Conservation (phyloP, 371 early-diverging fungal species). For the Mortierella sp. region DNA sequence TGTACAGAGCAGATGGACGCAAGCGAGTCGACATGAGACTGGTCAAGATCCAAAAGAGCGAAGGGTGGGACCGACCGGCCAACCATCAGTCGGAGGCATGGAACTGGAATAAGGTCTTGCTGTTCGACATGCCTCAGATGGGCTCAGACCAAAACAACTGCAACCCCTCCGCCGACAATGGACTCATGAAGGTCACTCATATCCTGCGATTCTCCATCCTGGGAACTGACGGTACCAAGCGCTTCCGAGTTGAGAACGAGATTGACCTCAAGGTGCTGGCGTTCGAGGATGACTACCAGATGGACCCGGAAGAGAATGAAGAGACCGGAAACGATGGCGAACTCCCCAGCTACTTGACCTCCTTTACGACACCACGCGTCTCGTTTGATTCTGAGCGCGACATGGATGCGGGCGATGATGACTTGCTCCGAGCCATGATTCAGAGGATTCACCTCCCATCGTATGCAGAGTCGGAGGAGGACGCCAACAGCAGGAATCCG, state of each 20-base stretch:
- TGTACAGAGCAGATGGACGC: slow-evolving; percentile 48
- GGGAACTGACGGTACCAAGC: slow-evolving; percentile 34
- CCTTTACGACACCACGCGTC: slow-evolving; percentile 52
- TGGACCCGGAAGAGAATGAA: slow-evolving; percentile 19
- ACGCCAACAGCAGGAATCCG: slow-evolving; percentile 42
- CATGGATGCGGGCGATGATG: slow-evolving; percentile 50
- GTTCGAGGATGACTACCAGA: slow-evolving; percentile 39
- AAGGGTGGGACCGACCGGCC: slow-evolving; percentile 35
- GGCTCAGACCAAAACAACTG: slow-evolving; percentile 40
- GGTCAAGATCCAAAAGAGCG: slow-evolving; percentile 52
- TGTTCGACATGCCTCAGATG: slow-evolving; percentile 55
- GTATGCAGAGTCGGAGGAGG: slow-evolving; percentile 55
- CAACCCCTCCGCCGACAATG: slow-evolving; percentile 51
- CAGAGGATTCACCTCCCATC: slow-evolving; percentile 53
- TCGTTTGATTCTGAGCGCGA: slow-evolving; percentile 52
- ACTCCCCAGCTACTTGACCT: slow-evolving; percentile 48
- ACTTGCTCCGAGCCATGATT: slow-evolving; percentile 41
- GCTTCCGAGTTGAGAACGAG: slow-evolving; percentile 44
- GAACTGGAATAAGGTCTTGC: slow-evolving; percentile 58
- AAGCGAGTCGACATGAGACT: slow-evolving; percentile 46
- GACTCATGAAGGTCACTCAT: slow-evolving; percentile 49
- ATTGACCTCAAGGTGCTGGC: slow-evolving; percentile 41
- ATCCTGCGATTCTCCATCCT: slow-evolving; percentile 41
- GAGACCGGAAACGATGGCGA: slow-evolving; percentile 6
- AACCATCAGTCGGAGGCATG: slow-evolving; percentile 30